Percentiles rank a stretch among this genome's conserved stretches.
Conservation (phyloP, 2,329 filamentous ascomycete genomes). For the Colletotrichum siamense region DNA sequence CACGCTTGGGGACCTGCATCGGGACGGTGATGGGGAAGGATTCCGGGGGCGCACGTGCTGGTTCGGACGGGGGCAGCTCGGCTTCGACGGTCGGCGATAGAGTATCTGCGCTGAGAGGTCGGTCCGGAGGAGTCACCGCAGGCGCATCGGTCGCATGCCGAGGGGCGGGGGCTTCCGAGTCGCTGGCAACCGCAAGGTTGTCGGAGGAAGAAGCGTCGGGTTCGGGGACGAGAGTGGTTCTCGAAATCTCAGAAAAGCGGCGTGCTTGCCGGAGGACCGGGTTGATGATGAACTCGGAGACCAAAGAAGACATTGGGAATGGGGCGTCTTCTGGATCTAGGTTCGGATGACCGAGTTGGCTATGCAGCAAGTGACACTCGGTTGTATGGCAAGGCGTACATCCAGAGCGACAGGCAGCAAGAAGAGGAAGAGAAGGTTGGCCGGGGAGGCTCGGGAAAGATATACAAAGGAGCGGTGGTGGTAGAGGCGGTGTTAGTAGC, state of each 20-base stretch:
- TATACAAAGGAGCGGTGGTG: conserved; percentile 10
- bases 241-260: conserved; percentile 61
- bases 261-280: conserved; percentile 71
- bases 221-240: conserved; percentile 41
- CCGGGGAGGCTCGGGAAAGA: neutral
- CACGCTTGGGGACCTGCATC: neutral
- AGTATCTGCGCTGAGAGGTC: conserved; percentile 38
- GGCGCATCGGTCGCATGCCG: conserved; percentile 25
- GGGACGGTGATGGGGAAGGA: neutral
- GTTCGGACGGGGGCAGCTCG: conserved; percentile 19
- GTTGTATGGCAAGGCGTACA: conserved; percentile 8
- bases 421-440: neutral
- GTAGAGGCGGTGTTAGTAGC: neutral
- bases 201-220: conserved; percentile 32
- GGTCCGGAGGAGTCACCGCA: conserved; percentile 29
- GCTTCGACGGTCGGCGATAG: conserved; percentile 30
- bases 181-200: conserved; percentile 28
- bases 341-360: neutral
- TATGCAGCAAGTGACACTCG: conserved; percentile 1
- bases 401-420: neutral
- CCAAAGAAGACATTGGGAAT: conserved; percentile 62
- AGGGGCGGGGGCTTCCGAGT: conserved; percentile 25
- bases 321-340: neutral
- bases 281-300: conserved; percentile 70
- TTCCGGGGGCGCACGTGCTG: neutral